A percentile compares a stretch with the other conserved stretches of the same genome.
phyloP scores from a whole-genome alignment of 2,329 filamentous ascomycete genomes.

The Nigrospora sphaerica region DNA sequence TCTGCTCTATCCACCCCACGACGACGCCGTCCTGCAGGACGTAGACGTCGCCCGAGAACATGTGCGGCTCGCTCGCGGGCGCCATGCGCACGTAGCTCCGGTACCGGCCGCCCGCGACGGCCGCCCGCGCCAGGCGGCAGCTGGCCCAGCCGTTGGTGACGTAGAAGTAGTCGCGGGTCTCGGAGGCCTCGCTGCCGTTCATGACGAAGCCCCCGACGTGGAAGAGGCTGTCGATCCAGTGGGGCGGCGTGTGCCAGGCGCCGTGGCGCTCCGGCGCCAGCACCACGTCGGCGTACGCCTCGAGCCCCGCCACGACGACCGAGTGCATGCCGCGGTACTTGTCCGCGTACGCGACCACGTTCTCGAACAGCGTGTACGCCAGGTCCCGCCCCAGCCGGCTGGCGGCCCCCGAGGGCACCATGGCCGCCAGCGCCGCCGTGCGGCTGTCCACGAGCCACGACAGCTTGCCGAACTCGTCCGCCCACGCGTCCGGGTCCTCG shows the following conservation, averaged over 20 bases:
- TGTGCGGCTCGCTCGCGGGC: slow-evolving; percentile 16
- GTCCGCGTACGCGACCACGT: slow-evolving; percentile 27
- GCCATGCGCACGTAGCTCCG: slow-evolving; percentile 31
- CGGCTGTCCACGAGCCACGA: slow-evolving; percentile 49
- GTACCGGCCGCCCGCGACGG: slow-evolving; percentile 23
- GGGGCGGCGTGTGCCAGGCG: slow-evolving; percentile 29
- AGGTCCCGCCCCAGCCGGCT: slow-evolving; percentile 55
- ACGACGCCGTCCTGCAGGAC: slow-evolving; percentile 24
- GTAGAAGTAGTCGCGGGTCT: slow-evolving; percentile 23
- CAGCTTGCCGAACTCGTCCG: slow-evolving; percentile 47
- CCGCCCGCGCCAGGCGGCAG: slow-evolving; percentile 20
- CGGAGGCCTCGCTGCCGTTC: slow-evolving; percentile 27
- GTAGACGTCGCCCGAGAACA: slow-evolving; percentile 27
- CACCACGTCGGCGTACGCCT: slow-evolving; percentile 25
- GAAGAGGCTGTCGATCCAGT: slow-evolving; percentile 29
- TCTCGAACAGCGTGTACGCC: slow-evolving; percentile 48
- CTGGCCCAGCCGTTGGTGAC: slow-evolving; percentile 30
- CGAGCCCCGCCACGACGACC: slow-evolving; percentile 26
- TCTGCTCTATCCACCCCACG: no score
- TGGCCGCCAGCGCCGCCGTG: slow-evolving; percentile 35
- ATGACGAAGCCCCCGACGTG: slow-evolving; percentile 33
- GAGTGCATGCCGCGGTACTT: slow-evolving; percentile 31
- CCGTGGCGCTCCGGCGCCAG: slow-evolving; percentile 19
- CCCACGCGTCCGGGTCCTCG: slow-evolving; percentile 44
- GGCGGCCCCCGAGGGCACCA: slow-evolving; percentile 47